phyloP scores from a whole-genome alignment of 139 green algal genomes.

The Chlorella sp. region DNA sequence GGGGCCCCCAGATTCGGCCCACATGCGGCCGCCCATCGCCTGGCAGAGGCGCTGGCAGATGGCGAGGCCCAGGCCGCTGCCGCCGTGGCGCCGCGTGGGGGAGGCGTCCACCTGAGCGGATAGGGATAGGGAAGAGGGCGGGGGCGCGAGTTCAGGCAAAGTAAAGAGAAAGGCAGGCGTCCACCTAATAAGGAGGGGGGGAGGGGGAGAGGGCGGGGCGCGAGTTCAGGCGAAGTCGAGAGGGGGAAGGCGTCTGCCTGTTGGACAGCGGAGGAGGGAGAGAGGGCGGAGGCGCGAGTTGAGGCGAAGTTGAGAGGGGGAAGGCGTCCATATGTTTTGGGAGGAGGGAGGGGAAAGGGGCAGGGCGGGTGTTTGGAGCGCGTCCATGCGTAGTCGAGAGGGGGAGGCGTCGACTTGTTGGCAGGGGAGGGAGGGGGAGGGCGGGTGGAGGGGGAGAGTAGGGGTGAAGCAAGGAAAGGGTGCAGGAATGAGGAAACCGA shows the following conservation, averaged over 20 bases:
- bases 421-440: neutral
- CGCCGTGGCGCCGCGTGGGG: conserved; percentile 79
- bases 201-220: neutral
- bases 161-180: conserved; percentile 50
- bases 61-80: conserved; percentile 83
- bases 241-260: no score
- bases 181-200: conserved; percentile 48
- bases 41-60: conserved; percentile 85
- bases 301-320: no score
- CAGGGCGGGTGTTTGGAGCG: neutral
- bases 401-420: no score
- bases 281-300: no score
- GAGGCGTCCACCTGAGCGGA: conserved; percentile 61
- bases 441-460: neutral
- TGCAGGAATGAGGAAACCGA: no score
- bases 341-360: no score
- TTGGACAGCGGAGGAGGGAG: no score
- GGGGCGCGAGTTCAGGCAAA: no score
- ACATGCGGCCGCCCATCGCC: conserved; percentile 85
- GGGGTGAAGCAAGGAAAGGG: no score
- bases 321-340: conserved; percentile 61
- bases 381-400: no score
- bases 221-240: no score
- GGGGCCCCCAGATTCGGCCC: conserved; percentile 65
- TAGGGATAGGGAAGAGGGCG: neutral